Evolutionary conservation across 192 early-diverging fungal genomes (phyloP), one percentile per base, ranked within the genome.

Genomic region (Coemansia sp.): DNA sequence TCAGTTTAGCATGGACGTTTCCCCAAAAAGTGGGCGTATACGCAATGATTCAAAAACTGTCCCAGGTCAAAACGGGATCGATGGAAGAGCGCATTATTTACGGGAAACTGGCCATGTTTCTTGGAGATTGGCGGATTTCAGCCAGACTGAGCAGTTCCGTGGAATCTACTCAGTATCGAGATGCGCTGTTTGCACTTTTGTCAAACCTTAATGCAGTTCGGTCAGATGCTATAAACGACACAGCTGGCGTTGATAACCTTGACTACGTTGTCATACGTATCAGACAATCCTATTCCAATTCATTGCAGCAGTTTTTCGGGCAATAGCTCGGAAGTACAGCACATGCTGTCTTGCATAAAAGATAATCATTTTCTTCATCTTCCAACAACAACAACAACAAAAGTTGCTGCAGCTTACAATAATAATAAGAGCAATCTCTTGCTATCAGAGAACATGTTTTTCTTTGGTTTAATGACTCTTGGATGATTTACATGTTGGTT

Each of bases 31-130:
- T 70, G 15, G 69, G 68, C 18, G 41, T 76, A 9, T 81, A 81
- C 67, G 47, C 61, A n/a, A 73, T 69, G 71, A 67, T 76, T 19
- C 57, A 76, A 21, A 62, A 45, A 18, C 67, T 81, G 32, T 15
- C 71, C 3, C 56, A 69, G 13, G 42, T 59, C 37, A 59, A 72
- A n/a, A 65, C 73, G 3, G 56, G 73, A 5, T 65, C 62, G 5
- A 55, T 61, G 54, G 72, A 72, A 12, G 78, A 80, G 51, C 78
- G 63, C 4, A 62, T 74, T 4, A 51, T 72, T 41, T 75, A 80
- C 63, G 73, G 55, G 13, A 72, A 69, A 39, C 16, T 80, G 39
- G 32, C 78, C 6, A 54, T 75, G 26, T 75, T 72, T 16, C 58
- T 80, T 36, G 66, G 70, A 41, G 67, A 80, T 42, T 69, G 62